phyloP scores from a whole-genome alignment of 2,329 filamentous ascomycete genomes.

The Aspergillus ochraceus region DNA sequence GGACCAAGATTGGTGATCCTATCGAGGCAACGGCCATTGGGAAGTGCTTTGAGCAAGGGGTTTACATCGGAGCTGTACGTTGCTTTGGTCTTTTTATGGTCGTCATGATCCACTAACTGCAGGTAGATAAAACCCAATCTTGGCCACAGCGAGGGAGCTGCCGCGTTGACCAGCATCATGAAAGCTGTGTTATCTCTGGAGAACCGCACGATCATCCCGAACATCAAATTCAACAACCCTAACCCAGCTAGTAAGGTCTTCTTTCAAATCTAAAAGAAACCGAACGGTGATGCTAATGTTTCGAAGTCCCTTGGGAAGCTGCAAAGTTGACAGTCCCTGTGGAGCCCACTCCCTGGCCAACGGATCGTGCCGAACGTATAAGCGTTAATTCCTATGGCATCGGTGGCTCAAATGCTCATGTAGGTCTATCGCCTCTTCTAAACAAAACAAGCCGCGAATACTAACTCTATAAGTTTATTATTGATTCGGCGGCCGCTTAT shows the following conservation, averaged over 20 bases:
- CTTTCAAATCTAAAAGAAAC: not conserved
- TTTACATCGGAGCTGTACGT: constrained; percentile 13
- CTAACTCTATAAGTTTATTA: not conserved
- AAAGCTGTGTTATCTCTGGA: constrained; percentile 17
- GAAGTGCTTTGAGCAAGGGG: constrained; percentile 1
- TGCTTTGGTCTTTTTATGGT: too few species aligned
- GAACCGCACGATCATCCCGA: constrained; percentile 16
- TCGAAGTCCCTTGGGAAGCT: not conserved
- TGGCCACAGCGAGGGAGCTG: constrained; percentile 19
- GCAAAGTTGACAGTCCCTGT: not conserved
- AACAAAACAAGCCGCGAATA: not conserved
- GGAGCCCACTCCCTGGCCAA: constrained; percentile 17
- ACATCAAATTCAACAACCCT: constrained; percentile 19
- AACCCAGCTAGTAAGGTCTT: constrained; percentile 18
- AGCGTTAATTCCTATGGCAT: constrained; percentile 32
- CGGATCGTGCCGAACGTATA: constrained; percentile 12
- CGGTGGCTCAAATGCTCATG: constrained; percentile 15
- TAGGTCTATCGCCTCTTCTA: not conserved
- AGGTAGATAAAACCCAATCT: constrained; percentile 18
- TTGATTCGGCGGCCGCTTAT: not conserved
- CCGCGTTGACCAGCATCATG: constrained; percentile 17
- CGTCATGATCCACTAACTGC: not conserved
- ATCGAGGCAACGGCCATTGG: constrained; percentile 10
- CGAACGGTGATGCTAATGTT: not conserved
- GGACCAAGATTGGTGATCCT: constrained; percentile 11